Conservation (phyloP, 1,284 basidiomycete species). For the Quambalaria eucalypti region DNA sequence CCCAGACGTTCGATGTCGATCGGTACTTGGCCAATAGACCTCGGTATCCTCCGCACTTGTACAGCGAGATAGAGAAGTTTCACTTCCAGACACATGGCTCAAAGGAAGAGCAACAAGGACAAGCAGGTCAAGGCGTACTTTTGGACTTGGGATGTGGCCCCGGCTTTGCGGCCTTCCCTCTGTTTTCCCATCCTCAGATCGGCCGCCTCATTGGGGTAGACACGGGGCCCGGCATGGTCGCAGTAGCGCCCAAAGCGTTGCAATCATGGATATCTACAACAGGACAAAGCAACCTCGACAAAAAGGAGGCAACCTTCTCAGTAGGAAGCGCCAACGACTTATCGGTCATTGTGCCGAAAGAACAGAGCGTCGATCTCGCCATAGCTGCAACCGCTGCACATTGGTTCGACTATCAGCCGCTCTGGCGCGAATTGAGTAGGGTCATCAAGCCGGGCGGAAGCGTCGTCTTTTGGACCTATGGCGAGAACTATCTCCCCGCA, state of each 20-base stretch:
- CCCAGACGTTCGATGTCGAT: background rate
- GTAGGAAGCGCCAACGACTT: background rate
- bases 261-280: background rate
- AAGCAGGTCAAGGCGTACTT: background rate
- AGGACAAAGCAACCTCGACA: background rate
- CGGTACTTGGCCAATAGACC: background rate
- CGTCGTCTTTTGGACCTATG: slow-evolving; percentile 11
- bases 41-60: background rate
- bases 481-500: slow-evolving; percentile 7
- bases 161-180: background rate
- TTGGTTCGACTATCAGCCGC: slow-evolving; percentile 4
- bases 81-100: background rate
- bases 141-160: background rate
- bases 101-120: too few species aligned
- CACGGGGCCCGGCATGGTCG: background rate
- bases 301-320: background rate
- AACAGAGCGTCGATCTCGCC: slow-evolving; percentile 4
- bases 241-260: background rate
- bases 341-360: background rate
- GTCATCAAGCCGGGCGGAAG: slow-evolving; percentile 5
- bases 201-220: background rate
- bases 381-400: slow-evolving; percentile 10
- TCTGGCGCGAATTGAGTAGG: slow-evolving; percentile 3
- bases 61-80: background rate
- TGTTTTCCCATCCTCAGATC: background rate